Base-by-base conservation (phyloP, 2,329 filamentous ascomycete species). In the Colletotrichum sp. region DNA sequence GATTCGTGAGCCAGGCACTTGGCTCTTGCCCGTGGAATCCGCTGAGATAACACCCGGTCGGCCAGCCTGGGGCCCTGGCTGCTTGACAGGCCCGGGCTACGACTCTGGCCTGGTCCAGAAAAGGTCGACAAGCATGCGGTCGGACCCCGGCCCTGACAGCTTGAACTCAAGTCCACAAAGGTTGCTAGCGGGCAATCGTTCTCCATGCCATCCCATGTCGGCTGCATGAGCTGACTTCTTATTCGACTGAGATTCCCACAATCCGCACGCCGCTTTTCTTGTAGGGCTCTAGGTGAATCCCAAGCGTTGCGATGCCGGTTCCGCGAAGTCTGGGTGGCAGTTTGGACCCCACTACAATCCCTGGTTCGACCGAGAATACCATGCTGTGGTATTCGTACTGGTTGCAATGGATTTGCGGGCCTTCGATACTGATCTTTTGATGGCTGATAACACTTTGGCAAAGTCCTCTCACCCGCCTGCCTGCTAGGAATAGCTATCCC, bases 171-270 rank as follows among this genome's bases (percentile, higher is more conserved):
- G 63, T 66, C 72, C 72, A 36, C 33, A 74, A 72, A 72, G 55
- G 72, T 72, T 47, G 58, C 43, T 73, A 74, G 69, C 61, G 64
- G 70, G 64, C 59, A 73, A 74, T 74, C 72, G 43, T 69, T 69
- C 70, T 73, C 72, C 72, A 74, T 73, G 36, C 64, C 51, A 73
- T 73, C 70, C 69, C 70, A 74, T 74, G 72, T 65, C 65, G 57
- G 59, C 34, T 61, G 69, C 69, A 69, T 38, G 47, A 57, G 70
- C 36, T 59, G 69, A 27, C 31, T 63, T 71, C 63, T 54, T 63
- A 72, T 72, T 74, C 72, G 63, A 62, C 62, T 63, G 34, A 18
- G 8, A 66, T 57, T 31, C 24, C 69, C 72, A 74, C 36, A 63
- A 31, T 51, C 51, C 58, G 51, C 36, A 36, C 31, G 58, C 38